These are phyloP conservation scores for Coelastrella sp. DNA, from an alignment of 139 green algal genomes.

Conservation along the genomic window DNA sequence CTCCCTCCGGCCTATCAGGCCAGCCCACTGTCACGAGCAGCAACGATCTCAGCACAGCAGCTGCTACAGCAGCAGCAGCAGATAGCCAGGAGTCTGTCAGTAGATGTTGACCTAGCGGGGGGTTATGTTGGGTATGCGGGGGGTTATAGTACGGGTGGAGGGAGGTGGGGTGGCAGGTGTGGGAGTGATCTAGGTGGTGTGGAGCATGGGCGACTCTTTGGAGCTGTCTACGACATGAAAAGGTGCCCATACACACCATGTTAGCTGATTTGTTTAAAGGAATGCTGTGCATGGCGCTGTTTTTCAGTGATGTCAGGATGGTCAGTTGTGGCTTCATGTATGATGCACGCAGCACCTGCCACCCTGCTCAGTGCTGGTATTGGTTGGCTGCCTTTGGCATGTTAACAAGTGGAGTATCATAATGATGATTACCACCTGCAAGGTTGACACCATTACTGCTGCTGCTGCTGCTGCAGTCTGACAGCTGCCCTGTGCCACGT, in stretches of 20 bases:
- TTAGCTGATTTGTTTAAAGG: not conserved
- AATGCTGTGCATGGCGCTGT: not conserved
- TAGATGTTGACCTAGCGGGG: not conserved
- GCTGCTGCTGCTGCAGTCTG: constrained; percentile 25
- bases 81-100: constrained; percentile 12
- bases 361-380: not conserved
- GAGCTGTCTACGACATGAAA: constrained; percentile 47
- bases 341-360: not conserved
- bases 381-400: not conserved
- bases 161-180: not conserved
- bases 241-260: not conserved
- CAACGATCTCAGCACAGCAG: not conserved
- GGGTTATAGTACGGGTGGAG: not conserved
- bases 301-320: not conserved
- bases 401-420: not conserved
- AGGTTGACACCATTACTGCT: not conserved
- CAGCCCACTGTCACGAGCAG: not conserved
- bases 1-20: not conserved
- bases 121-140: not conserved
- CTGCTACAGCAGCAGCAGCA: constrained; percentile 42
- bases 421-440: not conserved
- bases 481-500: constrained; percentile 52
- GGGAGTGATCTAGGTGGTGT: not conserved
- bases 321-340: too few relatives aligned
- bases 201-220: not conserved